phyloP scores from a whole-genome alignment of 331 rosid species.

The Malus hybrid region DNA sequence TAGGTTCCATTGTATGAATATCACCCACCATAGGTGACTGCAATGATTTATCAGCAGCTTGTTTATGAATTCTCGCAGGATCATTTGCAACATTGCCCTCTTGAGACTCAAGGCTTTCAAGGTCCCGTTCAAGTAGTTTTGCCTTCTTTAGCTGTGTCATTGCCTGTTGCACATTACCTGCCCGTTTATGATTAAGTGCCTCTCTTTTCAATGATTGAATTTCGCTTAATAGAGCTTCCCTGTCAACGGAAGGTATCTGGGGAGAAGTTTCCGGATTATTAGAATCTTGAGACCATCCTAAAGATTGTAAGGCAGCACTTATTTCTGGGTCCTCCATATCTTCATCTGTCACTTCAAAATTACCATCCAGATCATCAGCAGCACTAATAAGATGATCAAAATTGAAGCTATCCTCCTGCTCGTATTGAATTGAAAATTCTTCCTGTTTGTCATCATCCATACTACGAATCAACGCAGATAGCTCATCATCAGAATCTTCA shows the following conservation, averaged over 20 bases:
- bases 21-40: constrained; percentile 20
- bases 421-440: constrained; percentile 32
- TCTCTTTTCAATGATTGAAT: constrained; percentile 73
- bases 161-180: constrained; percentile 77
- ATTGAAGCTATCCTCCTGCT: constrained; percentile 34
- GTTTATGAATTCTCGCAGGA: constrained; percentile 18
- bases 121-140: constrained; percentile 61
- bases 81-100: constrained; percentile 19
- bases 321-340: constrained; percentile 93
- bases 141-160: constrained; percentile 70
- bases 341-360: constrained; percentile 77
- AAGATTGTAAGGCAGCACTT: constrained; percentile 54
- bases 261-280: constrained; percentile 21
- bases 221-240: constrained; percentile 51
- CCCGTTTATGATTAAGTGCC: constrained; percentile 74
- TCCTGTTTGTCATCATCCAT: constrained; percentile 56
- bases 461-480: constrained; percentile 64
- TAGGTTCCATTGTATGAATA: constrained; percentile 17
- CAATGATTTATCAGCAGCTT: constrained; percentile 26
- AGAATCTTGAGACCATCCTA: constrained; percentile 74
- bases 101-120: constrained; percentile 36
- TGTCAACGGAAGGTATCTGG: constrained; percentile 37
- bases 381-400: constrained; percentile 42
- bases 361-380: constrained; percentile 43
- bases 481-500: constrained; percentile 88